Evolutionary conservation across 306 rosid genomes (phyloP).

Genomic region (Vigna nakashimae): DNA sequence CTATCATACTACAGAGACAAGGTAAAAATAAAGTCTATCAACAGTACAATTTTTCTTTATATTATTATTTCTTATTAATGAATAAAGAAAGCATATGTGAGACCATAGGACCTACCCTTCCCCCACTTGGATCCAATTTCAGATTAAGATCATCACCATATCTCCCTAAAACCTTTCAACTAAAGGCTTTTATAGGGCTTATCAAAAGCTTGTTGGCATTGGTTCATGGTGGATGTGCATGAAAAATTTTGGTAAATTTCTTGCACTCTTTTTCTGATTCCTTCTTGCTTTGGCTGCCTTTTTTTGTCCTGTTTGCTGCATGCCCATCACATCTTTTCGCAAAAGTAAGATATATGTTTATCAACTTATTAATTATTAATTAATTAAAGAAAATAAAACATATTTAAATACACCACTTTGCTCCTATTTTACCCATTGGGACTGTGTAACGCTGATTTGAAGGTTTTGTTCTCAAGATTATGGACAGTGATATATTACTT

Average conservation of each 20-base stretch:
- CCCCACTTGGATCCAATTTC: conserved; percentile 10
- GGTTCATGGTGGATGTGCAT: conserved; percentile 6
- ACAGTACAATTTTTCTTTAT: neutral
- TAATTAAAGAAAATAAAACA: neutral
- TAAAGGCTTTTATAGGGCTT: neutral
- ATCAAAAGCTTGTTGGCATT: conserved; percentile 1
- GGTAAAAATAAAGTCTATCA: neutral
- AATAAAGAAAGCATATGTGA: neutral
- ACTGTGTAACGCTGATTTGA: neutral
- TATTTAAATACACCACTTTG: neutral
- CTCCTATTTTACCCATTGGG: neutral
- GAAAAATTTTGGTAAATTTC: conserved; percentile 10
- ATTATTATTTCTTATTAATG: neutral
- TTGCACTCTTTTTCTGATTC: conserved; percentile 1
- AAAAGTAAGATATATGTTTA: conserved; percentile 11
- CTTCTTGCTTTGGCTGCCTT: conserved; percentile 6
- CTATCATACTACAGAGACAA: no score
- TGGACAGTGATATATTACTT: neutral
- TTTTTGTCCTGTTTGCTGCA: conserved; percentile 24
- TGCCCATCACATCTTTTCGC: conserved; percentile 28
- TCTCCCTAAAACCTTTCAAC: neutral
- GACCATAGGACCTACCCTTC: neutral
- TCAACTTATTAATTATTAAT: neutral
- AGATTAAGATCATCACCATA: neutral
- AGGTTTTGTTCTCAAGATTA: conserved; percentile 1